phyloP scores from a whole-genome alignment of 2,329 filamentous ascomycete genomes.

The Ophidiomyces ophidiicola region DNA sequence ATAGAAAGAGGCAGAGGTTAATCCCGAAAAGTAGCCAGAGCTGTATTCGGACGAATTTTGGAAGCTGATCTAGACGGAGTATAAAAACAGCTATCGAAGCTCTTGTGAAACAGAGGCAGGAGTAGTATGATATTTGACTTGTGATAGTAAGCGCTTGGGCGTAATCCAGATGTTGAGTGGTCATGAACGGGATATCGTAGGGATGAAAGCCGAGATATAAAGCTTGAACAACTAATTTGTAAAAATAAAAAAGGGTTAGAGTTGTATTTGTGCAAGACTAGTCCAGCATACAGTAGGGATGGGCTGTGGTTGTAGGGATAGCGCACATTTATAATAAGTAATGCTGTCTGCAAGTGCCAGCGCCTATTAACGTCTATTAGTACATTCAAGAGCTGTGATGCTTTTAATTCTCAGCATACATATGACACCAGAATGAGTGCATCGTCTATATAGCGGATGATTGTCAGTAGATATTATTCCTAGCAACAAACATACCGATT shows the following conservation, averaged over 20 bases:
- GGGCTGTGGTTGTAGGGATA: background rate
- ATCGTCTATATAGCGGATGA: conserved; percentile 9
- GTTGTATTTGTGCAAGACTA: too few relatives aligned
- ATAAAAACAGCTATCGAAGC: conserved; percentile 13
- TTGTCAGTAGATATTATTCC: background rate
- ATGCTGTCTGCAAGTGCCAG: background rate
- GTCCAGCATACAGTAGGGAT: too few relatives aligned
- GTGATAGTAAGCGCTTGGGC: conserved; percentile 7
- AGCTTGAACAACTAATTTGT: background rate
- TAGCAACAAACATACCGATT: background rate
- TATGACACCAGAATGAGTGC: conserved; percentile 9
- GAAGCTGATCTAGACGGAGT: conserved; percentile 12
- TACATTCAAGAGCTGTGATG: background rate
- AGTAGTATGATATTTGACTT: conserved; percentile 12
- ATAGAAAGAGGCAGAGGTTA: conserved; percentile 27
- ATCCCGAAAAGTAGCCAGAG: conserved; percentile 15
- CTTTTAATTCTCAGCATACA: conserved; percentile 2
- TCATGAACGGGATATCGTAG: conserved; percentile 4
- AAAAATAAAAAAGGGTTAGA: background rate
- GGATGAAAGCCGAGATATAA: conserved; percentile 4
- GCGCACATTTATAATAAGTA: background rate
- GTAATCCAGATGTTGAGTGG: background rate
- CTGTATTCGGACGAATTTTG: conserved; percentile 2
- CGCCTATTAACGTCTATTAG: background rate
- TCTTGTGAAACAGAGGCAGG: conserved; percentile 10